phyloP scores from a whole-genome alignment of 371 early-diverging fungal genomes.

The Enterocytospora artemiae region DNA sequence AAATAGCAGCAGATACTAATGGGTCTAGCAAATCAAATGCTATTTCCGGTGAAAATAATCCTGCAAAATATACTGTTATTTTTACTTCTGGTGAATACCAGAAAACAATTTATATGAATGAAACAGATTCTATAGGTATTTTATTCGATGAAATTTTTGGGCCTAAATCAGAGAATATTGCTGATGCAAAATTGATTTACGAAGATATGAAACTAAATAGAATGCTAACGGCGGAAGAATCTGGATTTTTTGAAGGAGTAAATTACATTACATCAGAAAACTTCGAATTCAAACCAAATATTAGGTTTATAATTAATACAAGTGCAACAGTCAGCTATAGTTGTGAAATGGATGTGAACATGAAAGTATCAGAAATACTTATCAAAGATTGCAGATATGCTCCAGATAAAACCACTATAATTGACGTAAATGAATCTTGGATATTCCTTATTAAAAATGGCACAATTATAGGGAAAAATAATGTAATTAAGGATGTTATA shows the following conservation, averaged over 20 bases:
- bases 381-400: neutral
- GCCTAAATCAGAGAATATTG: neutral
- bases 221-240: neutral
- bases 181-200: neutral
- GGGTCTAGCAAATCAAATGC: too few species aligned
- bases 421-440: too few species aligned
- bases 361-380: neutral
- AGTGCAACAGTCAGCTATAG: neutral
- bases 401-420: too few species aligned
- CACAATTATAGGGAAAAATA: neutral
- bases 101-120: slow-evolving; percentile 4
- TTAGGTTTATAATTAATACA: neutral
- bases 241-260: slow-evolving; percentile 7
- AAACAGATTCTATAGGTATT: neutral
- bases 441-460: slow-evolving; percentile 2
- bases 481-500: neutral
- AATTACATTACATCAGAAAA: neutral
- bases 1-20: too few species aligned
- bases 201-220: neutral
- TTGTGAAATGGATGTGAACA: neutral
- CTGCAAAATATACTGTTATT: neutral
- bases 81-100: neutral
- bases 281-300: neutral
- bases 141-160: slow-evolving; percentile 1
- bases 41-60: too few species aligned